Evolutionary conservation across 2,329 filamentous ascomycete species (phyloP).

Genomic region (Penicillium sclerotigenum): DNA sequence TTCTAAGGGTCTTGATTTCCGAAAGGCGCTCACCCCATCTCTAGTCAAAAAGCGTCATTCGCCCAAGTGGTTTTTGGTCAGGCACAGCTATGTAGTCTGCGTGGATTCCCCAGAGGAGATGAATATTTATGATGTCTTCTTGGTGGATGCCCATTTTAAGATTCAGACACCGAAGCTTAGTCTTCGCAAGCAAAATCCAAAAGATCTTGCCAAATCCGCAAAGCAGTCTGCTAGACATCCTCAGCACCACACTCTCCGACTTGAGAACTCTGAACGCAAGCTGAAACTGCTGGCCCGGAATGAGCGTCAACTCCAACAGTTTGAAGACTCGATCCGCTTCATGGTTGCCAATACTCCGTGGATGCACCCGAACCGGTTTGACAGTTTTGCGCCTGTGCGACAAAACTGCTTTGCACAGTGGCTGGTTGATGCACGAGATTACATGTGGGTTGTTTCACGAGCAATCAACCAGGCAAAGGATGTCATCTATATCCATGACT

Average conservation of each 20-base stretch:
- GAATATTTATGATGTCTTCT: slow-evolving; percentile 97
- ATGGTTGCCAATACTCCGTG: slow-evolving; percentile 83
- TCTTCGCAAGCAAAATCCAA: slow-evolving; percentile 50
- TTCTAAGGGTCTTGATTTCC: slow-evolving; percentile 81
- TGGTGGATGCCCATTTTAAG: slow-evolving; percentile 86
- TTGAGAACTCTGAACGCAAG: slow-evolving; percentile 90
- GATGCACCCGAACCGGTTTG: slow-evolving; percentile 80
- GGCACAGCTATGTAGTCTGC: slow-evolving; percentile 95
- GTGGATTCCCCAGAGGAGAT: slow-evolving; percentile 98
- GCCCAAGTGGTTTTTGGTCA: slow-evolving; percentile 96
- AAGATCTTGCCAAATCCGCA: slow-evolving; percentile 63
- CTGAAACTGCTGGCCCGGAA: slow-evolving; percentile 88
- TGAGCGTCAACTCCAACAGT: slow-evolving; percentile 83
- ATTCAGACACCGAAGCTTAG: slow-evolving; percentile 69
- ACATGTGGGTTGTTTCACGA: slow-evolving; percentile 99
- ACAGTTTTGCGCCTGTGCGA: slow-evolving; percentile 88
- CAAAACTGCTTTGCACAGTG: slow-evolving; percentile 87
- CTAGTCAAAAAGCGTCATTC: slow-evolving; percentile 79
- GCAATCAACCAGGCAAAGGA: slow-evolving; percentile 96
- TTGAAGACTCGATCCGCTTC: slow-evolving; percentile 84
- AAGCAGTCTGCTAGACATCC: slow-evolving; percentile 59
- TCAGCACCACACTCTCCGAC: slow-evolving; percentile 78
- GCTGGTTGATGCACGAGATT: slow-evolving; percentile 93
- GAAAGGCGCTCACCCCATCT: slow-evolving; percentile 72
- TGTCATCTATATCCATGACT: slow-evolving; percentile 98